Percentiles rank a stretch among this genome's conserved stretches.
Conservation (phyloP, 1,139 yeast species). For the Debaryomycetaceae sp. region DNA sequence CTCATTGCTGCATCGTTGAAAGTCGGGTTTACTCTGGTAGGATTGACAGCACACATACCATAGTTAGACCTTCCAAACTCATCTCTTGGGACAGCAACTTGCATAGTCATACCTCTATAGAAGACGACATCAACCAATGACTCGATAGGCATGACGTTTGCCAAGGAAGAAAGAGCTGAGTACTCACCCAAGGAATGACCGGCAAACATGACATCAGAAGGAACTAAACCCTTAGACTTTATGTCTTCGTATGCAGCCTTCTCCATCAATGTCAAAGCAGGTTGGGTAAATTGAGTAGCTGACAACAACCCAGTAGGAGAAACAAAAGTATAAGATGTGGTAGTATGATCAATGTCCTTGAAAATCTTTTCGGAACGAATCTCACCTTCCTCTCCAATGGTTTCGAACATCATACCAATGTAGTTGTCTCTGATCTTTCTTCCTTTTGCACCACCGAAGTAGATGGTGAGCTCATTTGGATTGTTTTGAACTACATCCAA, state of each 20-base stretch:
- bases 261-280: constrained; percentile 98
- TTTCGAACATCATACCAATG: constrained; percentile 96
- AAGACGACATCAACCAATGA: constrained; percentile 96
- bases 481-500: constrained; percentile 92
- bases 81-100: constrained; percentile 99
- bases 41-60: constrained; percentile 99
- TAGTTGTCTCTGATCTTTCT: constrained; percentile 92
- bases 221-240: constrained; percentile 93
- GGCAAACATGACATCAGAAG: constrained; percentile 91
- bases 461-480: constrained; percentile 92
- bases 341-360: constrained; percentile 79
- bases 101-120: constrained; percentile 99
- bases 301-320: constrained; percentile 95
- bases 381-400: constrained; percentile 80
- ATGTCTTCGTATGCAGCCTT: constrained; percentile 98
- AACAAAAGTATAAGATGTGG: constrained; percentile 82
- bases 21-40: constrained; percentile 84
- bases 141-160: constrained; percentile 98
- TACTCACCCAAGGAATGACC: constrained; percentile 99
- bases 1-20: constrained; percentile 92
- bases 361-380: constrained; percentile 90
- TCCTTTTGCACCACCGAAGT: constrained; percentile 98
- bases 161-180: constrained; percentile 94
- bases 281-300: constrained; percentile 98
- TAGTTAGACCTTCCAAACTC: constrained; percentile 92